phyloP scores from a whole-genome alignment of 2,329 filamentous ascomycete genomes.

The Pseudogymnoascus sp. region DNA sequence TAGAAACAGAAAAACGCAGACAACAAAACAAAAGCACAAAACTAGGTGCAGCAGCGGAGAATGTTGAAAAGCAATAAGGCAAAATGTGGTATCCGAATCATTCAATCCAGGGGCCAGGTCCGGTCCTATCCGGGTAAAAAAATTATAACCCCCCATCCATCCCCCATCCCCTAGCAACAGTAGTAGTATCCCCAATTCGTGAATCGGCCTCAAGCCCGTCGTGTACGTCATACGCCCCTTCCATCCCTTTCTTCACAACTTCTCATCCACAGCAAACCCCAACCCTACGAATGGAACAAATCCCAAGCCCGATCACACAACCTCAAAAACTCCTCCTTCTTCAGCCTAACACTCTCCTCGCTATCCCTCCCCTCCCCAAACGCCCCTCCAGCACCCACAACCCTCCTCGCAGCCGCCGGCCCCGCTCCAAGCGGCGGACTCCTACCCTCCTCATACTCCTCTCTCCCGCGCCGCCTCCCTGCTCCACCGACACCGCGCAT shows the following conservation, averaged over 20 bases:
- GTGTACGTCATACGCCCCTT: not conserved
- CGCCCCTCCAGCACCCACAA: conserved; percentile 41
- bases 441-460: conserved; percentile 88
- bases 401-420: conserved; percentile 48
- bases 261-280: conserved; percentile 20
- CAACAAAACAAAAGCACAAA: not conserved
- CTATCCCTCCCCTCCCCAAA: conserved; percentile 78
- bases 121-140: not conserved
- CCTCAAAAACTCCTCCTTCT: conserved; percentile 86
- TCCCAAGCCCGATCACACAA: conserved; percentile 92
- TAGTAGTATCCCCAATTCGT: not conserved
- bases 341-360: conserved; percentile 72
- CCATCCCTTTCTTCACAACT: not conserved
- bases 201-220: not conserved
- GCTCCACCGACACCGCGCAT: conserved; percentile 41
- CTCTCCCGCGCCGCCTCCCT: conserved; percentile 67
- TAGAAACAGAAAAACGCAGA: not conserved
- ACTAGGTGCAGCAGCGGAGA: not conserved
- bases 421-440: conserved; percentile 78
- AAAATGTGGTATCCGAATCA: not conserved
- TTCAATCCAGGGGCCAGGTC: not conserved
- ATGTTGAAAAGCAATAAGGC: not conserved
- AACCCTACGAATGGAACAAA: conserved; percentile 74
- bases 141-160: not conserved
- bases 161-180: not conserved